Base-by-base conservation (phyloP, 208 protist species). In the Trypanosoma theileri region DNA sequence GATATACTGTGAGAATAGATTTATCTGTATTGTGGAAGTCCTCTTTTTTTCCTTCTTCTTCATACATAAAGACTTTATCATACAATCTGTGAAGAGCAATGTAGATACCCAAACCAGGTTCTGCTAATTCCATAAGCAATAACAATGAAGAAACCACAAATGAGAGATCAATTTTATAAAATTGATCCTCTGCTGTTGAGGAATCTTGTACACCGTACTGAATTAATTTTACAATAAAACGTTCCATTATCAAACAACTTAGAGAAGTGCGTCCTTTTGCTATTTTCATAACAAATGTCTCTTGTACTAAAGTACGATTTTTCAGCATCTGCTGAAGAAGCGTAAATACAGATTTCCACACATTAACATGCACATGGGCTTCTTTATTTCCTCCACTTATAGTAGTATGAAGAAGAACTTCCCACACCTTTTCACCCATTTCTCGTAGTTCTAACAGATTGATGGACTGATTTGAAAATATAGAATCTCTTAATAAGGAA, bases 341-440 rank as follows among this genome's bases (percentile, higher is more conserved):
- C 2, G 4, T n/a, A 28, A 64, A 62, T 22, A 73, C 42, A 6
- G 45, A 66, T 17, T 50, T 67, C 69, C 69, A 73, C 16, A 73
- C 60, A 44, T 62, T 16, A 19, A 19, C 53, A 35, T 50, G n/a
- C 2, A 19, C 53, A 35, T 50, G n/a, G 26, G 42, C 1, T 59
- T 28, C 10, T n/a, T n/a, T 3, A 14, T 48, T 58, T 28, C 22
- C 12, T 28, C 46, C 16, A 35, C 28, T 35, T 35, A 6, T 35
- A 8, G 28, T 35, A 6, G 28, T 35, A 35, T 35, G 1, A 35
- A 35, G 28, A 24, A 72, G 31, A 54, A 22, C 7, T 9, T 44
- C 17, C 46, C 26, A 50, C 19, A 72, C 48, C 19, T 59, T 57
- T 35, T 64, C 44, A 8, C 67, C 59, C 3, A 65, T 0, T 51